phyloP scores from a whole-genome alignment of 2,329 filamentous ascomycete genomes.

The Xylaria digitata region DNA sequence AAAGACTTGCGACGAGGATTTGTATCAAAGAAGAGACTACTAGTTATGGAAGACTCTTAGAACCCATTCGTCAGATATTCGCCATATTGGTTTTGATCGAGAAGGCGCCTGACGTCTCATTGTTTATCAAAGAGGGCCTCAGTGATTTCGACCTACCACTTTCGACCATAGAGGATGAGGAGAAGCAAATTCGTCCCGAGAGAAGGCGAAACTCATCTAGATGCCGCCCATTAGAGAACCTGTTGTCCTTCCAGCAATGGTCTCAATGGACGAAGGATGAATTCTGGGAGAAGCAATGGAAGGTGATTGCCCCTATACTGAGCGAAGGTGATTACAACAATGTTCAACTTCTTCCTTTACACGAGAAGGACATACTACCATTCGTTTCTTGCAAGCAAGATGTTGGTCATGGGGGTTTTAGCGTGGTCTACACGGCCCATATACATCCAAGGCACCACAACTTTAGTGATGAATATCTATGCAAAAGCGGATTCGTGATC shows the following conservation, averaged over 20 bases:
- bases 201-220: not conserved
- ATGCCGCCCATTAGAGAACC: not conserved
- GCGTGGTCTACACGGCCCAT: not conserved
- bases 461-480: not conserved
- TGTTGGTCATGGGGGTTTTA: not conserved
- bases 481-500: constrained; percentile 7
- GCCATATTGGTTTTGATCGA: not conserved
- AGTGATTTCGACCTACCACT: constrained; percentile 1
- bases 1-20: not conserved
- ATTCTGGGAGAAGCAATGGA: constrained; percentile 14
- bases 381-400: not conserved
- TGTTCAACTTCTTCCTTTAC: constrained; percentile 1
- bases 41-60: not conserved
- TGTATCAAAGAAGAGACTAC: not conserved
- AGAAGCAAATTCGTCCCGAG: not conserved
- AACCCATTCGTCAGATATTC: constrained; percentile 3
- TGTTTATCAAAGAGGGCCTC: not conserved
- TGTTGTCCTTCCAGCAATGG: not conserved
- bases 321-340: constrained; percentile 9
- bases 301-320: not conserved
- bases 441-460: constrained; percentile 25
- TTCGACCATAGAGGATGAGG: not conserved
- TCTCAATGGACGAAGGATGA: not conserved
- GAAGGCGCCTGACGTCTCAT: not conserved
- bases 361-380: not conserved